Conservation (phyloP, 2,329 filamentous ascomycete genomes). For the Rachicladosporium sp. region DNA sequence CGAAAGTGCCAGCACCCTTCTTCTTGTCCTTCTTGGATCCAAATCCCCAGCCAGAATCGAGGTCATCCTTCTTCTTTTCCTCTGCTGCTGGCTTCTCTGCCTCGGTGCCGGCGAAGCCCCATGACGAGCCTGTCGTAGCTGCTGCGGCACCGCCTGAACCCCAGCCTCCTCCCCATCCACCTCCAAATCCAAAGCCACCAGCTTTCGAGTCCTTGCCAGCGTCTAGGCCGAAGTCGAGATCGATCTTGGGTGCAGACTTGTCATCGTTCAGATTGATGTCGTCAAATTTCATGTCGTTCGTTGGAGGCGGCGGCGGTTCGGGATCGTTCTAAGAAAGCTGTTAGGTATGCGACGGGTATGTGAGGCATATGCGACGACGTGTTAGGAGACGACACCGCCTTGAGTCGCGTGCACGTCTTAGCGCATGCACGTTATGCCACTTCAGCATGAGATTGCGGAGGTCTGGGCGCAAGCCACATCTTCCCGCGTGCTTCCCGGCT, state of each 20-base stretch:
- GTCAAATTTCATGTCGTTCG: conserved; percentile 31
- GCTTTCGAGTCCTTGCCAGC: conserved; percentile 16
- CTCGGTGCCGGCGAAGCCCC: conserved; percentile 18
- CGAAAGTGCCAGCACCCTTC: conserved; percentile 21
- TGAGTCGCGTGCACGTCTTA: too few relatives aligned
- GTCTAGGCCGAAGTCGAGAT: conserved; percentile 31
- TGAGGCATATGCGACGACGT: too few relatives aligned
- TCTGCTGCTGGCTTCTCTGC: background rate
- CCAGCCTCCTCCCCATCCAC: conserved; percentile 24
- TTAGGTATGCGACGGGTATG: background rate
- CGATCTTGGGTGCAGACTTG: conserved; percentile 32
- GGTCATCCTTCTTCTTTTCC: conserved; percentile 14
- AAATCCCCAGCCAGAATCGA: conserved; percentile 15
- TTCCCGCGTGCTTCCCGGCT: too few relatives aligned
- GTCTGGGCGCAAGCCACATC: too few relatives aligned
- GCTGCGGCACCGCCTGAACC: conserved; percentile 11
- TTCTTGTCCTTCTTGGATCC: conserved; percentile 24
- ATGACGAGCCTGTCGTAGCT: conserved; percentile 14
- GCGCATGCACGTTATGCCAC: too few relatives aligned
- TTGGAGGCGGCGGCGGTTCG: conserved; percentile 10
- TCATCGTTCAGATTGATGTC: conserved; percentile 35
- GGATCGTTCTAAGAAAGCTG: conserved; percentile 15
- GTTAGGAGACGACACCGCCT: too few relatives aligned
- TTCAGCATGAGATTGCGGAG: too few relatives aligned
- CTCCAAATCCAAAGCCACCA: conserved; percentile 15